Evolutionary conservation across 768 basidiomycete species (phyloP).

Genomic region (Tephrocybe sp.): DNA sequence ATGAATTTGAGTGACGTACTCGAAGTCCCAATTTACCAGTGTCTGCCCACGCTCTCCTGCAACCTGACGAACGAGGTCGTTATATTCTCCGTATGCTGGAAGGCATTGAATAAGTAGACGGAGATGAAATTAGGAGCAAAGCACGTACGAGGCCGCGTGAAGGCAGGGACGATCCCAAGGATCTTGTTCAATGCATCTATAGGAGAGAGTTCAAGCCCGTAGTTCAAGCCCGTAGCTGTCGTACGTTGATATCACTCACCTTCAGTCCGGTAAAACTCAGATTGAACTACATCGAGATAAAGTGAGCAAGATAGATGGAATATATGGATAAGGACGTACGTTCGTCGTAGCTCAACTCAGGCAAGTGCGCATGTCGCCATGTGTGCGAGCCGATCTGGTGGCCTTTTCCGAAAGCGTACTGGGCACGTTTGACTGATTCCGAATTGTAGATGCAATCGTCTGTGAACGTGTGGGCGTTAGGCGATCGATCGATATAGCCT

Average conservation of each 20-base stretch:
- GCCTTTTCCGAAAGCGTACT: slow-evolving; percentile 38
- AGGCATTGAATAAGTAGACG: not conserved
- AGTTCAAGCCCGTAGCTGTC: not conserved
- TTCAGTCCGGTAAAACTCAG: slow-evolving; percentile 33
- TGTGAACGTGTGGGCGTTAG: slow-evolving; percentile 7
- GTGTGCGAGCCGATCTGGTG: slow-evolving; percentile 51
- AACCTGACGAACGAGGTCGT: slow-evolving; percentile 33
- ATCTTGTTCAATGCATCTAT: slow-evolving; percentile 39
- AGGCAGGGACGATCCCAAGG: slow-evolving; percentile 36
- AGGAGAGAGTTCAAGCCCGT: not conserved
- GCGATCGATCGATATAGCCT: no score
- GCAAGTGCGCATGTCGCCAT: slow-evolving; percentile 42
- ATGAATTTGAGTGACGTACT: slow-evolving; percentile 11
- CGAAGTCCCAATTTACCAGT: slow-evolving; percentile 28
- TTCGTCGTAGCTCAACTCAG: slow-evolving; percentile 20
- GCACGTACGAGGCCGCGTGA: slow-evolving; percentile 38
- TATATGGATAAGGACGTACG: not conserved
- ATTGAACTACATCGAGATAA: slow-evolving; percentile 23
- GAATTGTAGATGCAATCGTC: slow-evolving; percentile 42
- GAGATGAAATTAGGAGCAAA: not conserved
- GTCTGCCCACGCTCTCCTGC: slow-evolving; percentile 20
- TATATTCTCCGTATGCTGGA: slow-evolving; percentile 39
- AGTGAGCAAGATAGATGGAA: not conserved
- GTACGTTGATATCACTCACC: slow-evolving; percentile 22
- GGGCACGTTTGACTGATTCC: slow-evolving; percentile 24